phyloP scores from a whole-genome alignment of 164 flowering plant species.

The Stephania cephalantha region DNA sequence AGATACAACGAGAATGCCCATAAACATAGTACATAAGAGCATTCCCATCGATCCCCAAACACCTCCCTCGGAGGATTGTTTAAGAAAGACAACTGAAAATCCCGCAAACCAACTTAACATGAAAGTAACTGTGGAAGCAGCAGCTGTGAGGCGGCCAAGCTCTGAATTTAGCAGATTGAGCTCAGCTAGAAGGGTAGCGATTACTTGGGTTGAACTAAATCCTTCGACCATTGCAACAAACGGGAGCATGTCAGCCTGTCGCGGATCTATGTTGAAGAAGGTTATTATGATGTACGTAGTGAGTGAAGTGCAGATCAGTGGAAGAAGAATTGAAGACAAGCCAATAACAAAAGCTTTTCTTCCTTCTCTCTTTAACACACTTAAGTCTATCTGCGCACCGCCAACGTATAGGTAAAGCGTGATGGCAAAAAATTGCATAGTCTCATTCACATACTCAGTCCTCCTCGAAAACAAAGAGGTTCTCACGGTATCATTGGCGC shows the following conservation, averaged over 20 bases:
- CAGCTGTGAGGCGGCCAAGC: conserved; percentile 33
- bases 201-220: conserved; percentile 28
- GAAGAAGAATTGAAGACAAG: neutral
- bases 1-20: neutral
- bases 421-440: conserved; percentile 14
- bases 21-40: neutral
- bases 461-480: conserved; percentile 12
- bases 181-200: conserved; percentile 26
- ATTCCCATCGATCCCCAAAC: neutral
- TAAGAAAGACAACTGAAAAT: no score
- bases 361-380: conserved; percentile 14
- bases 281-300: neutral
- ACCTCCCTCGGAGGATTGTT: neutral
- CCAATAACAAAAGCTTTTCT: conserved; percentile 22
- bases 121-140: conserved; percentile 15
- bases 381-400: conserved; percentile 22
- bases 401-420: conserved; percentile 22
- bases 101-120: neutral
- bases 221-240: conserved; percentile 11
- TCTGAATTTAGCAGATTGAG: conserved; percentile 45
- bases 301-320: conserved; percentile 1
- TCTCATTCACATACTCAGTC: neutral
- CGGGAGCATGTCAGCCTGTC: neutral
- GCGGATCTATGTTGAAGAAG: conserved; percentile 4
- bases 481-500: neutral